Base-by-base conservation (phyloP, 768 basidiomycete species). In the Collybia sordida region DNA sequence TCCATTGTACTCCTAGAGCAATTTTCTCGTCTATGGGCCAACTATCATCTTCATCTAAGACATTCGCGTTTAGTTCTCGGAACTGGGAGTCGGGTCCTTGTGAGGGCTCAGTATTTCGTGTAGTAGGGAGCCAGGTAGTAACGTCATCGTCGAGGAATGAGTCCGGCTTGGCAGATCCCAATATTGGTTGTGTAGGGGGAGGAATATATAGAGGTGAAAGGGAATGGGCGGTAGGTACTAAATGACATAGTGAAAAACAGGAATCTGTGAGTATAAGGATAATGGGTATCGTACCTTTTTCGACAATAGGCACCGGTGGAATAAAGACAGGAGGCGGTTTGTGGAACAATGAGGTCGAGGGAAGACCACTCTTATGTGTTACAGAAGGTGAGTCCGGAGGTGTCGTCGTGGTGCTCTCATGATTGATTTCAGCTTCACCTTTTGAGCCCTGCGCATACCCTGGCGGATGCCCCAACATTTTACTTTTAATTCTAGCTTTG, bases 1-100 rank as follows among this genome's bases (percentile, higher is more conserved):
- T 79, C 88, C 88, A 90, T 51, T 76, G 77, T 28, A 79, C 72
- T 8, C 72, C 75, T 34, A 72, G 71, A 0, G 77, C 70, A 48
- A 86, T 65, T 55, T 82, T 85, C 55, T 86, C 86, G 35, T 86
- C 81, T 22, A 87, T 67, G 8, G 84, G 85, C 88, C 87, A 90
- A 60, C 88, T 89, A 58, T 90, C 87, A 45, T 85, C 83, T 40
- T 83, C 81, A 46, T 83, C 78, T 42, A 74, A 61, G 1, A 68
- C 56, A 50, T 63, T 66, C 50, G 59, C 57, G 14, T 51, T 61
- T 2, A 62, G 63, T 42, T 66, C 66, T 19, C 57, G 61, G 3
- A 68, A 61, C 57, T 79, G 75, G 5, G 68, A 71, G 14, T 64
- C 66, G 36, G 64, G 63, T 27, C 53, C 58, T 15, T 67, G 65